Evolutionary conservation across 2,329 filamentous ascomycete species (phyloP).

Genomic region (Neofusicoccum sp.): DNA sequence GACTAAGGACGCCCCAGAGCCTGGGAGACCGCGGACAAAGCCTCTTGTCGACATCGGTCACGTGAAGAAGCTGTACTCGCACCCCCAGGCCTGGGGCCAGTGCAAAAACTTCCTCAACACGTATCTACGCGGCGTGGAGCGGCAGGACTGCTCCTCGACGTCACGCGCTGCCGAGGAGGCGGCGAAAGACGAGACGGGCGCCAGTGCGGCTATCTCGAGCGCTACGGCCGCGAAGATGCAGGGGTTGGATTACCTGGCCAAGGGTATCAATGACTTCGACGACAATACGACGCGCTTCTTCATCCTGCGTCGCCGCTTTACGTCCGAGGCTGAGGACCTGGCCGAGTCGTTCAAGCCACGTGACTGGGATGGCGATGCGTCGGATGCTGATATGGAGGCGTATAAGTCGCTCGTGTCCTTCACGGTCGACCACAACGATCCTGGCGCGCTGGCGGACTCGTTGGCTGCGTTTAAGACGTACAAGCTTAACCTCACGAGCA

Average conservation of each 20-base stretch:
- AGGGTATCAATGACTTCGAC: slow-evolving; percentile 70
- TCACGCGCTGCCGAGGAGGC: slow-evolving; percentile 78
- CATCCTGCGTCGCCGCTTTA: slow-evolving; percentile 53
- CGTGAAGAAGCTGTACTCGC: slow-evolving; percentile 81
- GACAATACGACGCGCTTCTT: slow-evolving; percentile 84
- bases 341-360: slow-evolving; percentile 7
- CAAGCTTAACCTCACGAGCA: slow-evolving; percentile 82
- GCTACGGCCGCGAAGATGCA: slow-evolving; percentile 70
- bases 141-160: slow-evolving; percentile 82
- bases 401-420: slow-evolving; percentile 80
- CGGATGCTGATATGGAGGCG: slow-evolving; percentile 22
- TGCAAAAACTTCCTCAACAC: slow-evolving; percentile 74
- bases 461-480: slow-evolving; percentile 75
- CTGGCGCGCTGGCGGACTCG: slow-evolving; percentile 81
- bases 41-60: slow-evolving; percentile 59
- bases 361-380: background rate
- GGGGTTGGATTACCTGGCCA: slow-evolving; percentile 69
- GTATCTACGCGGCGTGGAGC: slow-evolving; percentile 73
- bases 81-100: slow-evolving; percentile 95
- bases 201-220: slow-evolving; percentile 77
- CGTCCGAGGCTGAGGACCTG: slow-evolving; percentile 1
- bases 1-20: slow-evolving; percentile 50
- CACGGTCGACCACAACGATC: slow-evolving; percentile 73
- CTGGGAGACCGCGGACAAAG: slow-evolving; percentile 48
- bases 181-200: slow-evolving; percentile 62